These are phyloP conservation scores for Backusella sp. DNA, from an alignment of 192 early-diverging fungal genomes.

Conservation along the genomic window DNA sequence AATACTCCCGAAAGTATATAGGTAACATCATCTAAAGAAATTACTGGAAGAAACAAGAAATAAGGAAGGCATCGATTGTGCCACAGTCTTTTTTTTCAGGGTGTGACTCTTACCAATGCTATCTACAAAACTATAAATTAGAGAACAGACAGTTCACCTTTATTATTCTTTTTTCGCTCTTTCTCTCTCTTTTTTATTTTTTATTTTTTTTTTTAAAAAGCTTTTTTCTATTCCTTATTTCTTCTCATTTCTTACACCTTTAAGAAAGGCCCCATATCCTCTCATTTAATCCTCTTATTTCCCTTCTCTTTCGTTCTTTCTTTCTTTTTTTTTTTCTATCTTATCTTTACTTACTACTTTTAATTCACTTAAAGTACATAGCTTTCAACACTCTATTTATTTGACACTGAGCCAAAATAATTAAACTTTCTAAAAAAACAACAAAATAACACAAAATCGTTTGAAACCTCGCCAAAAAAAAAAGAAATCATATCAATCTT, in stretches of 20 bases:
- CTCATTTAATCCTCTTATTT: background rate
- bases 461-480: background rate
- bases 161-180: conserved; percentile 22
- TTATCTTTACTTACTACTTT: background rate
- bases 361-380: background rate
- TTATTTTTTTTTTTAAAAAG: background rate
- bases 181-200: background rate
- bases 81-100: conserved; percentile 5
- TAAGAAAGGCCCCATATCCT: background rate
- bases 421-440: background rate
- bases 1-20: background rate
- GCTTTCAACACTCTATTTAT: background rate
- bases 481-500: background rate
- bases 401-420: background rate
- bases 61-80: background rate
- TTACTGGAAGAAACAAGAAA: conserved; percentile 1
- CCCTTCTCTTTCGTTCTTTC: background rate
- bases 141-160: conserved; percentile 22
- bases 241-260: background rate
- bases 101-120: conserved; percentile 6
- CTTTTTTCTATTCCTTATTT: background rate
- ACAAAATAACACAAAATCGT: background rate
- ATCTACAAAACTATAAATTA: background rate
- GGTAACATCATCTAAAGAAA: background rate
- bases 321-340: background rate